Evolutionary conservation across 2,329 filamentous ascomycete genomes (phyloP).

Genomic region (Hortaea werneckii): DNA sequence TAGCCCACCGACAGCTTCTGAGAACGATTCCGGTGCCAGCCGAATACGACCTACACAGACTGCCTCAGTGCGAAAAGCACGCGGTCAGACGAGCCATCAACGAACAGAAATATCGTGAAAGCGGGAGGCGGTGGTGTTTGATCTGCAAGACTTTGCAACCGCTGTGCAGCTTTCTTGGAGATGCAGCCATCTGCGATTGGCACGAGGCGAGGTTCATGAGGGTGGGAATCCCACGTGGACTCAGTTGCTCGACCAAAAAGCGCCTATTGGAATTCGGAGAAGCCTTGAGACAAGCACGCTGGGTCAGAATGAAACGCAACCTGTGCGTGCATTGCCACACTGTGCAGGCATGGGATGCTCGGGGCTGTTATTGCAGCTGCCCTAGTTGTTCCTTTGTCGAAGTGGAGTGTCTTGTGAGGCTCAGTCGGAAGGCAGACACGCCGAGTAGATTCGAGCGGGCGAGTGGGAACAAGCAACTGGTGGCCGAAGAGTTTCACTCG

Average conservation of each 20-base stretch:
- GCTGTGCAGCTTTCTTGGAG: neutral
- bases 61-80: constrained; percentile 15
- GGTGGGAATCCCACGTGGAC: neutral
- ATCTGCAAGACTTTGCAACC: constrained; percentile 12
- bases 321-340: constrained; percentile 1
- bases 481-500: neutral
- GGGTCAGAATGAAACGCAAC: neutral
- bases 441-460: neutral
- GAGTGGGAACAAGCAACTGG: neutral
- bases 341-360: neutral
- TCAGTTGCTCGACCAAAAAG: neutral
- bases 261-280: neutral
- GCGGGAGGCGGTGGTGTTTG: constrained; percentile 16
- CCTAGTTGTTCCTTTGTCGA: neutral
- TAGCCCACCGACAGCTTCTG: constrained; percentile 25
- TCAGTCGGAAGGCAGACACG: neutral
- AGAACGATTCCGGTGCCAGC: constrained; percentile 9
- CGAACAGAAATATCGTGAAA: constrained; percentile 11
- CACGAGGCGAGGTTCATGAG: constrained; percentile 1
- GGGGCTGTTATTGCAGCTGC: neutral
- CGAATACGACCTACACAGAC: constrained; percentile 9
- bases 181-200: neutral
- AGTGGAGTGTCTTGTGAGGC: neutral
- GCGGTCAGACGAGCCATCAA: constrained; percentile 15
- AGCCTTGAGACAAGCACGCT: neutral